A percentile compares a stretch with the other conserved stretches of the same genome.
Conservation (phyloP, 352 stramenopile species). For the Phytophthora sp. region DNA sequence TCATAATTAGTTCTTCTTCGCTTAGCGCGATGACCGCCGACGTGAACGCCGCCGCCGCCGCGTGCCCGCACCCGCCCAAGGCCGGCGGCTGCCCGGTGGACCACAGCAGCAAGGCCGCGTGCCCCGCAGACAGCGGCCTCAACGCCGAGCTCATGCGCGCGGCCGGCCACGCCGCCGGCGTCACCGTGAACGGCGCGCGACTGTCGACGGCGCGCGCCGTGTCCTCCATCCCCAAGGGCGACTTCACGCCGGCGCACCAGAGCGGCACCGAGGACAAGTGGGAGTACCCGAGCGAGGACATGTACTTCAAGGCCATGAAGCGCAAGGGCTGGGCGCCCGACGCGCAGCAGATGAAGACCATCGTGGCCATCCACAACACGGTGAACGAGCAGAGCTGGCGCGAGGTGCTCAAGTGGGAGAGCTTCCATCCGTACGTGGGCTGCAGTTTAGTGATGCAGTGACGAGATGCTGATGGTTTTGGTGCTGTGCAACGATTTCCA, state of each 20-base stretch:
- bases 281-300: slow-evolving; percentile 97
- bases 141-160: slow-evolving; percentile 65
- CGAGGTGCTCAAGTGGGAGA: slow-evolving; percentile 94
- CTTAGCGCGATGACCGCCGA: slow-evolving; percentile 62
- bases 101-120: slow-evolving; percentile 1
- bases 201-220: slow-evolving; percentile 88
- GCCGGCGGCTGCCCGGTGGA: slow-evolving; percentile 21
- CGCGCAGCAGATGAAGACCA: slow-evolving; percentile 93
- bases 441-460: not conserved
- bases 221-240: slow-evolving; percentile 95
- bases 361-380: slow-evolving; percentile 98
- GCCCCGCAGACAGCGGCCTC: slow-evolving; percentile 44
- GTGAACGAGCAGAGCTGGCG: slow-evolving; percentile 97
- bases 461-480: not conserved
- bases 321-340: slow-evolving; percentile 95
- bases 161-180: slow-evolving; percentile 47
- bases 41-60: slow-evolving; percentile 66
- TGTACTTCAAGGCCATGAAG: slow-evolving; percentile 98
- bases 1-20: not conserved
- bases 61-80: slow-evolving; percentile 44
- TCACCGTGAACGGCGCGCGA: slow-evolving; percentile 30
- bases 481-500: too few species aligned
- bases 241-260: slow-evolving; percentile 78
- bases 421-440: slow-evolving; percentile 51
- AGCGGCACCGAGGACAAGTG: slow-evolving; percentile 70